A percentile compares a stretch with the other conserved stretches of the same genome.
Evolutionary conservation across 148 eudicot genomes (phyloP).

Genomic region (Vaccinium darrowii): DNA sequence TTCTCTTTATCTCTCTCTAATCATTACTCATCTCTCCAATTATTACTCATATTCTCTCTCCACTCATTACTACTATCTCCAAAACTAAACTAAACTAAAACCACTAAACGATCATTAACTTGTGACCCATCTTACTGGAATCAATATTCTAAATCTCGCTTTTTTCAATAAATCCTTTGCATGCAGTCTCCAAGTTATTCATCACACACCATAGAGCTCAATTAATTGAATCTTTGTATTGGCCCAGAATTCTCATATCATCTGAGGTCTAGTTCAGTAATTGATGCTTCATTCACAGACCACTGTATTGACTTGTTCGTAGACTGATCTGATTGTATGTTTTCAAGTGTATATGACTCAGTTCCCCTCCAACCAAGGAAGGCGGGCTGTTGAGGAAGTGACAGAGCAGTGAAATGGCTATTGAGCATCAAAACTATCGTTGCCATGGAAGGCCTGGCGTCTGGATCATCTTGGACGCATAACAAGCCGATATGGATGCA

Average conservation of each 20-base stretch:
- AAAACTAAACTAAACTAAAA: no score
- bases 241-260: background rate
- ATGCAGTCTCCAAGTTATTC: no score
- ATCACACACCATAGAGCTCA: no score
- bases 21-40: no score
- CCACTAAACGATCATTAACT: no score
- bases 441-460: conserved; percentile 42
- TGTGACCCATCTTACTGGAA: no score
- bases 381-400: conserved; percentile 27
- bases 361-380: background rate
- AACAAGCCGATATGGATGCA: conserved; percentile 34
- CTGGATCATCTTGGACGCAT: conserved; percentile 35
- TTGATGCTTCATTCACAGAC: conserved; percentile 8
- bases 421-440: conserved; percentile 26
- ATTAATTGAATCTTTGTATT: no score
- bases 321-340: background rate
- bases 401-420: conserved; percentile 18
- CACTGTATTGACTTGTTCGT: background rate
- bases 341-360: background rate
- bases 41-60: no score
- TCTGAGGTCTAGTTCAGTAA: background rate
- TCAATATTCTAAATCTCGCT: no score
- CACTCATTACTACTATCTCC: no score
- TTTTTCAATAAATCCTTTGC: no score
- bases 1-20: no score